Evolutionary conservation across 2,329 filamentous ascomycete species (phyloP).

Genomic region (Epichloe gansuensis): DNA sequence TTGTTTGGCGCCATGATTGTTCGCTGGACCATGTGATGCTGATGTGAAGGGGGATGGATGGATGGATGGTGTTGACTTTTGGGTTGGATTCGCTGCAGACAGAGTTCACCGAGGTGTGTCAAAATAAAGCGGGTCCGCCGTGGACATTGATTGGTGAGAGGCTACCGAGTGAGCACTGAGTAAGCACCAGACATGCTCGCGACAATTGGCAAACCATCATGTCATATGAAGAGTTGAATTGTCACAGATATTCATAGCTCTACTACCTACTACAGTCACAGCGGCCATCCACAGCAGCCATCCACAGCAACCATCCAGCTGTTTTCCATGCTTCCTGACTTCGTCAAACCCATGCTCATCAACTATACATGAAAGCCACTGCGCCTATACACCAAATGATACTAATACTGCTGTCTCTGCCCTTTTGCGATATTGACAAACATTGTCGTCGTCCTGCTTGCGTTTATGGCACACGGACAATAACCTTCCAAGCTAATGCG

Average conservation of each 20-base stretch:
- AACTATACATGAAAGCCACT: background rate
- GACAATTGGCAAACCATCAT: no score
- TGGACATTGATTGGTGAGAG: background rate
- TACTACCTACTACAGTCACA: background rate
- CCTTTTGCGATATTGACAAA: background rate
- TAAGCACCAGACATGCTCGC: no score
- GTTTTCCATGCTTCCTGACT: background rate
- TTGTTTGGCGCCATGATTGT: slow-evolving; percentile 27
- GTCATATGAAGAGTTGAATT: background rate
- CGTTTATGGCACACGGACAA: slow-evolving; percentile 43
- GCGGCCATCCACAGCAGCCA: background rate
- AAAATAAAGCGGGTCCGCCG: slow-evolving; percentile 2
- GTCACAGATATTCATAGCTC: background rate
- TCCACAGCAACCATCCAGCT: background rate
- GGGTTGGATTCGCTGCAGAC: background rate
- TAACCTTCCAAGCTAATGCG: slow-evolving; percentile 54
- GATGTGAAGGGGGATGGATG: background rate
- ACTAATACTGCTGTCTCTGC: background rate
- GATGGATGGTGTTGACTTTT: background rate
- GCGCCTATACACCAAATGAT: background rate
- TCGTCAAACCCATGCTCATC: background rate
- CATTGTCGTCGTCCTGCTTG: background rate
- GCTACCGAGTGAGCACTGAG: no score
- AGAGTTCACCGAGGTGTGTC: background rate
- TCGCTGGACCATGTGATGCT: slow-evolving; percentile 2